A percentile compares a stretch with the other conserved stretches of the same genome.
These are phyloP conservation scores for Gossypium gossypioides DNA, from an alignment of 441 rosid species.

Conservation along the genomic window DNA sequence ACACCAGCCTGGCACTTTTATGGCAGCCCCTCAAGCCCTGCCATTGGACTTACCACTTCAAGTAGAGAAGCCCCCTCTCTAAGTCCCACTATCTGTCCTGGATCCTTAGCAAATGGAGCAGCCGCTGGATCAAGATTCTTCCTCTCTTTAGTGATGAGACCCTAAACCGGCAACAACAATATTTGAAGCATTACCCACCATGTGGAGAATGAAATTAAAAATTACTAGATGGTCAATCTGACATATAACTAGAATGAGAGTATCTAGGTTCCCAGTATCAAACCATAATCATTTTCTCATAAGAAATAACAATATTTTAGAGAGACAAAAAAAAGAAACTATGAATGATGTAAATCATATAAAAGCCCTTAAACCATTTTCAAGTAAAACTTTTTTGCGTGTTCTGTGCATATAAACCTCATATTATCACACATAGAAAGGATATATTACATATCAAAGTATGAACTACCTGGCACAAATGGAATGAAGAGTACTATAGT, in stretches of 20 bases:
- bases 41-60: slow-evolving; percentile 69
- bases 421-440: not conserved
- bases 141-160: slow-evolving; percentile 84
- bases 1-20: slow-evolving; percentile 7
- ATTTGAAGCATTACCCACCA: not conserved
- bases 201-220: not conserved
- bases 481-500: not conserved
- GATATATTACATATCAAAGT: not conserved
- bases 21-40: slow-evolving; percentile 12
- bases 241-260: slow-evolving; percentile 6
- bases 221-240: not conserved
- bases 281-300: not conserved
- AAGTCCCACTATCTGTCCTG: slow-evolving; percentile 51
- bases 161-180: slow-evolving; percentile 33
- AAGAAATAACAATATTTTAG: not conserved
- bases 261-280: not conserved
- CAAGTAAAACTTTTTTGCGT: not conserved
- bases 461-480: not conserved
- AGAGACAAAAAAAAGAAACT: not conserved
- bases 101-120: slow-evolving; percentile 70
- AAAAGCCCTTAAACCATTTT: not conserved
- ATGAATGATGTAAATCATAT: not conserved
- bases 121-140: slow-evolving; percentile 79
- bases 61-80: slow-evolving; percentile 72
- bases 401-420: not conserved